phyloP scores from a whole-genome alignment of 345 rosid genomes.

The Arabidopsis thaliana region DNA sequence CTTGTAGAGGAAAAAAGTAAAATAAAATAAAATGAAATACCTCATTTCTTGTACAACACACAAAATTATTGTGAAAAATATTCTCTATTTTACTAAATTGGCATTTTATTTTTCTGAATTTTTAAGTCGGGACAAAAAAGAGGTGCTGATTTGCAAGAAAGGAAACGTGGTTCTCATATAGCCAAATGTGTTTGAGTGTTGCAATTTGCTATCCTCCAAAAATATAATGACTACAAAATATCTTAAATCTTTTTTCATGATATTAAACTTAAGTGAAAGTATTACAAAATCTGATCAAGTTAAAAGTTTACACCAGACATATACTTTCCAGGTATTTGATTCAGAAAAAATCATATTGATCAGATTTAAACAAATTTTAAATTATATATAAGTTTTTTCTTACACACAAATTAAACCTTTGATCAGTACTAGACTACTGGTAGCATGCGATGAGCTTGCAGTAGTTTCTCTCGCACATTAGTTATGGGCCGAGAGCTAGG shows the following conservation, averaged over 20 bases:
- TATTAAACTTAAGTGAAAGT: too few species aligned
- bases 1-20: conserved; percentile 1
- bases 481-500: background rate
- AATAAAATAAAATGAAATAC: conserved; percentile 3
- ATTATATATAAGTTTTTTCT: too few species aligned
- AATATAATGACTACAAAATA: conserved; percentile 27
- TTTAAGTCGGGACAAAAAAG: conserved; percentile 12
- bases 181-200: conserved; percentile 38
- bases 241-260: background rate
- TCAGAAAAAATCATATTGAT: too few species aligned
- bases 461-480: background rate
- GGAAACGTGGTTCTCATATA: conserved; percentile 40
- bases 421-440: too few species aligned
- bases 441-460: too few species aligned
- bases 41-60: conserved; percentile 37
- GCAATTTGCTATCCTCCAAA: conserved; percentile 31
- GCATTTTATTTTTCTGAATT: background rate
- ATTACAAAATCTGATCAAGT: too few species aligned
- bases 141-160: conserved; percentile 42
- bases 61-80: conserved; percentile 5
- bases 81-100: conserved; percentile 4
- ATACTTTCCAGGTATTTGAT: too few species aligned
- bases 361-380: too few species aligned
- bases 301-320: too few species aligned
- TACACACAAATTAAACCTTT: too few species aligned